Conservation (phyloP, 2,329 filamentous ascomycete genomes). For the Teratosphaeria viscida region DNA sequence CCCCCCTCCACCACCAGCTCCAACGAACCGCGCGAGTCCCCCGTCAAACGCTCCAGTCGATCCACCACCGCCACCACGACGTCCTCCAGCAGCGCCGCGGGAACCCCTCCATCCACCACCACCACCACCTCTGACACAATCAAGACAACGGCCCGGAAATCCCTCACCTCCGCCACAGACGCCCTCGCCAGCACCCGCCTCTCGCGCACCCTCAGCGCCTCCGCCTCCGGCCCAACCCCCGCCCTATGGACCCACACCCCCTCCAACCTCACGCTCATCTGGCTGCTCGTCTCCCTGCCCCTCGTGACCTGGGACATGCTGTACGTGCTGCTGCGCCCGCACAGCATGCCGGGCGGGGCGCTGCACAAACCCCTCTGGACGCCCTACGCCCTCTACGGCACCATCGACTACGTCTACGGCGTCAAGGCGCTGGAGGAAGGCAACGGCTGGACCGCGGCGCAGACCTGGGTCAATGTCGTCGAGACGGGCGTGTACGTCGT, state of each 20-base stretch:
- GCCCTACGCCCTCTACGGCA: slow-evolving; percentile 72
- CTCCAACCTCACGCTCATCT: slow-evolving; percentile 51
- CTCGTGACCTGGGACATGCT: slow-evolving; percentile 71
- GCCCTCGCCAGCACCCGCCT: neutral
- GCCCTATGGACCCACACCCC: slow-evolving; percentile 48
- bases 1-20: neutral
- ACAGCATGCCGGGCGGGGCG: slow-evolving; percentile 67
- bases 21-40: neutral
- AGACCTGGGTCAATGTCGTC: slow-evolving; percentile 56
- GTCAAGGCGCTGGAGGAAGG: slow-evolving; percentile 56
- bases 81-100: neutral
- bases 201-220: neutral
- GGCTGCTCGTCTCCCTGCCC: slow-evolving; percentile 65
- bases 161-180: neutral
- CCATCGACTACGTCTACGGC: slow-evolving; percentile 73
- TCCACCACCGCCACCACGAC: neutral
- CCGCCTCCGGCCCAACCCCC: neutral
- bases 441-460: slow-evolving; percentile 69
- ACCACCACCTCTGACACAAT: neutral
- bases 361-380: slow-evolving; percentile 62
- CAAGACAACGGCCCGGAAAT: neutral
- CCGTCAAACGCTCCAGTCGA: neutral
- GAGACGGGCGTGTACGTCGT: slow-evolving; percentile 56
- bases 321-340: slow-evolving; percentile 71
- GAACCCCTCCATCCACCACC: neutral